Evolutionary conservation across 106 monocot genomes (phyloP).

Genomic region (Acanthochlamys bracteata): DNA sequence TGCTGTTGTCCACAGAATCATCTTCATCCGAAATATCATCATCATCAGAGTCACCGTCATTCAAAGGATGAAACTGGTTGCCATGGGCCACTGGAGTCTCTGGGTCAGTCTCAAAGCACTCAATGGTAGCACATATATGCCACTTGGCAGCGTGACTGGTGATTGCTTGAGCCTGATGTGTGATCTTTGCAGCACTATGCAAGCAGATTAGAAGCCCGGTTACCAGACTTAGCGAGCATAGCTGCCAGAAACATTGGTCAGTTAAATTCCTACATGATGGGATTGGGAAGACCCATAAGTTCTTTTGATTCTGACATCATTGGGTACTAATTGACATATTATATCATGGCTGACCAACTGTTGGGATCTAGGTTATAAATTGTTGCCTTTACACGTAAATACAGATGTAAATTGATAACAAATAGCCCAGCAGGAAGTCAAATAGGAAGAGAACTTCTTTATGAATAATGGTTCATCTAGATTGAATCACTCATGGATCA

Average conservation of each 20-base stretch:
- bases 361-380: too few relatives aligned
- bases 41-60: background rate
- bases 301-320: too few relatives aligned
- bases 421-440: too few relatives aligned
- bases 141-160: constrained; percentile 63
- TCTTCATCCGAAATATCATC: constrained; percentile 26
- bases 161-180: constrained; percentile 61
- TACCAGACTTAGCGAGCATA: constrained; percentile 47
- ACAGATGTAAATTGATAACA: too few relatives aligned
- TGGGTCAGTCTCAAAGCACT: constrained; percentile 23
- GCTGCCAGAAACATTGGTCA: constrained; percentile 13
- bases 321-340: too few relatives aligned
- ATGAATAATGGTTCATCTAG: too few relatives aligned
- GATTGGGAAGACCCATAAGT: background rate
- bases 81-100: constrained; percentile 12
- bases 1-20: constrained; percentile 28
- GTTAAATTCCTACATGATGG: background rate
- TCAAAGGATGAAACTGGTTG: background rate
- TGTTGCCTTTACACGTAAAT: too few relatives aligned
- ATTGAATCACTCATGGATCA: too few relatives aligned
- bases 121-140: constrained; percentile 57
- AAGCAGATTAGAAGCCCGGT: constrained; percentile 55
- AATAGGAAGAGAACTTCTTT: too few relatives aligned
- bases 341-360: too few relatives aligned
- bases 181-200: constrained; percentile 59